phyloP scores from a whole-genome alignment of 2,329 filamentous ascomycete species.

The Pyricularia sp. region DNA sequence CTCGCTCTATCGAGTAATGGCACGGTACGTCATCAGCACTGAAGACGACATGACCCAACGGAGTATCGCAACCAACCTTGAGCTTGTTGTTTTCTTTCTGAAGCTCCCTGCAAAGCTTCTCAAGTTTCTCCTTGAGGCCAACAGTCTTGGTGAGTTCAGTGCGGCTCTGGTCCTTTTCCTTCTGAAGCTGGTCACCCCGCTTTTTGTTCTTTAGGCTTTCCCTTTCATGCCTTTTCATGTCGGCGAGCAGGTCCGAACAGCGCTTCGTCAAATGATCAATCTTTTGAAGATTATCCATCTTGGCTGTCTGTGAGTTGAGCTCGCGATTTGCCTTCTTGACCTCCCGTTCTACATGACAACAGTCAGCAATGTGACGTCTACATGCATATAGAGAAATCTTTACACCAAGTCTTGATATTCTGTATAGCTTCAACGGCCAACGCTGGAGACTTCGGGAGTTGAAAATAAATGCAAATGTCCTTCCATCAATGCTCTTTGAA shows the following conservation, averaged over 20 bases:
- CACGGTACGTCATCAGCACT: not conserved
- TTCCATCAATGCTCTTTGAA: not conserved
- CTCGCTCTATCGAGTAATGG: conserved; percentile 51
- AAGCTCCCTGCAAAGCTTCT: conserved; percentile 88
- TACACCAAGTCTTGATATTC: not conserved
- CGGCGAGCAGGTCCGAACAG: conserved; percentile 79
- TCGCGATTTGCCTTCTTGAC: conserved; percentile 90
- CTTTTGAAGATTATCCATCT: conserved; percentile 84
- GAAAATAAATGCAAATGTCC: not conserved
- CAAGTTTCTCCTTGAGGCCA: conserved; percentile 86
- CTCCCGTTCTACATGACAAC: conserved; percentile 59
- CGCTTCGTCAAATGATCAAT: conserved; percentile 83
- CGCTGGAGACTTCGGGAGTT: not conserved
- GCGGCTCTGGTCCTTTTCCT: conserved; percentile 84
- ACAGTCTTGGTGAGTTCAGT: conserved; percentile 83
- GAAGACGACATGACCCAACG: not conserved
- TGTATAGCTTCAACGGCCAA: not conserved
- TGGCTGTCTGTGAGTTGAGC: conserved; percentile 73
- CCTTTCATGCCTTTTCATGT: conserved; percentile 91
- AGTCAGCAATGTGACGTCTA: not conserved
- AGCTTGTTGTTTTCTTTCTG: conserved; percentile 97
- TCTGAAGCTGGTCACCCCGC: conserved; percentile 83
- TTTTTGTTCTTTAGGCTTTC: conserved; percentile 96
- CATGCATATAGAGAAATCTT: not conserved
- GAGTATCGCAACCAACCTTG: conserved; percentile 47